A percentile compares a stretch with the other conserved stretches of the same genome.
phyloP scores from a whole-genome alignment of 257 asterid genomes.

The Perilla frutescens region DNA sequence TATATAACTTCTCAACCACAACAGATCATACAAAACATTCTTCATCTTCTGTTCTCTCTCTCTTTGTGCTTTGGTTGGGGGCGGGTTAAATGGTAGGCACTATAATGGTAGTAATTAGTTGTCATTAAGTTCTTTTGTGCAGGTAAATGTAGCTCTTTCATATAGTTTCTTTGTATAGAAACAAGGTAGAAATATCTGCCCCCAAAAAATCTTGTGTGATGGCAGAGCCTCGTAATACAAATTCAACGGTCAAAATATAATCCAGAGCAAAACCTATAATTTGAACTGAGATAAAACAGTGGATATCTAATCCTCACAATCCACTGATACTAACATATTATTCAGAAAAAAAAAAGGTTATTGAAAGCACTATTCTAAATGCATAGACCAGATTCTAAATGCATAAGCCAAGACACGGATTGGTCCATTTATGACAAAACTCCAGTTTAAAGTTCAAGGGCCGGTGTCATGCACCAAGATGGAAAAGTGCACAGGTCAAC shows the following conservation, averaged over 20 bases:
- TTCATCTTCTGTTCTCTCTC: too few relatives aligned
- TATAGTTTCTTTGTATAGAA: not conserved
- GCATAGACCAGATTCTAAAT: not conserved
- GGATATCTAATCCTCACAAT: not conserved
- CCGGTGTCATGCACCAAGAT: too few relatives aligned
- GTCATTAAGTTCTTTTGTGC: not conserved
- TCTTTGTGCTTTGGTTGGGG: not conserved
- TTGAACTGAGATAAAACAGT: not conserved
- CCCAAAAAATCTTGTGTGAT: not conserved
- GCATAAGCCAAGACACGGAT: not conserved
- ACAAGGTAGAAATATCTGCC: constrained; percentile 4
- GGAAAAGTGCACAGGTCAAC: not conserved
- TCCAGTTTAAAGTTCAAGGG: too few relatives aligned
- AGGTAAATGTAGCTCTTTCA: not conserved
- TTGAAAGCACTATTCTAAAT: not conserved
- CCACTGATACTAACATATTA: not conserved
- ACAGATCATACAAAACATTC: not conserved
- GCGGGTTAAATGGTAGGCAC: not conserved
- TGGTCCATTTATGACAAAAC: not conserved
- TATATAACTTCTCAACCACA: too few relatives aligned
- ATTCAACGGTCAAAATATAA: constrained; percentile 4
- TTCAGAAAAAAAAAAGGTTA: not conserved
- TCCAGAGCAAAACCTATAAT: not conserved
- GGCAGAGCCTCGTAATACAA: not conserved
- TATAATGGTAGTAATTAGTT: not conserved